phyloP scores from a whole-genome alignment of 495 filamentous ascomycete genomes.

The Pyrenula aspistea region DNA sequence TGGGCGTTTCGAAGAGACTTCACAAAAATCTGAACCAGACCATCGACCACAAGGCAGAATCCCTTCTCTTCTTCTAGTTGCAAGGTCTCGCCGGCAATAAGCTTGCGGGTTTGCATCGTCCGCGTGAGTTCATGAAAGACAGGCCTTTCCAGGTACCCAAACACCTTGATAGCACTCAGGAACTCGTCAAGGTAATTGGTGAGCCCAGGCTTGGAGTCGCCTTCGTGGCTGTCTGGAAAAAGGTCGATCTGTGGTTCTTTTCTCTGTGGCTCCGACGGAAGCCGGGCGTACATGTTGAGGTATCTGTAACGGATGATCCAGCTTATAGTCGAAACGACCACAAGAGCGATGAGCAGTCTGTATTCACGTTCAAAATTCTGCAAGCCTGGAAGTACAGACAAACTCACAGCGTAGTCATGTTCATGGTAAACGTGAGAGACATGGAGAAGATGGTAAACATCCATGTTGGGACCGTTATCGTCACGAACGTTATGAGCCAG shows the following conservation, averaged over 20 bases:
- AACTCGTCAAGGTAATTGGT: conserved; percentile 97
- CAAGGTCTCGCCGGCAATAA: conserved; percentile 90
- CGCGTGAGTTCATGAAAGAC: conserved; percentile 96
- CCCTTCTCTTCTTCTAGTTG: conserved; percentile 95
- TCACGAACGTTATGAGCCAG: conserved; percentile 72
- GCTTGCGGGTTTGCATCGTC: conserved; percentile 93
- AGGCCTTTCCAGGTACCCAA: conserved; percentile 90
- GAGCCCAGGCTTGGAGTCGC: conserved; percentile 79
- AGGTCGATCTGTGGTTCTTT: conserved; percentile 93
- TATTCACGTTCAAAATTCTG: conserved; percentile 1
- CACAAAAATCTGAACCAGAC: conserved; percentile 94
- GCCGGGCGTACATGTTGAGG: conserved; percentile 85
- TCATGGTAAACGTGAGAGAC: conserved; percentile 93
- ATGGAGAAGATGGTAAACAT: conserved; percentile 93
- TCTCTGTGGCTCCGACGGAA: conserved; percentile 87
- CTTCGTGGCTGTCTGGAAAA: conserved; percentile 85
- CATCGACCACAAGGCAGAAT: conserved; percentile 95
- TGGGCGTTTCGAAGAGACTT: conserved; percentile 61
- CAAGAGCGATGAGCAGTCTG: conserved; percentile 66
- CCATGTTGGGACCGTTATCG: conserved; percentile 79
- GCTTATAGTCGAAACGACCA: conserved; percentile 65
- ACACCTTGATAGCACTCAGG: conserved; percentile 97
- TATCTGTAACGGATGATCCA: conserved; percentile 93
- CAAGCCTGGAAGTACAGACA: background rate
- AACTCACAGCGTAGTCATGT: conserved; percentile 81